Percentiles rank a stretch among this genome's conserved stretches.
Evolutionary conservation across 176 grass and related monocot species (phyloP).

Genomic region (Urochloa ruziziensis): DNA sequence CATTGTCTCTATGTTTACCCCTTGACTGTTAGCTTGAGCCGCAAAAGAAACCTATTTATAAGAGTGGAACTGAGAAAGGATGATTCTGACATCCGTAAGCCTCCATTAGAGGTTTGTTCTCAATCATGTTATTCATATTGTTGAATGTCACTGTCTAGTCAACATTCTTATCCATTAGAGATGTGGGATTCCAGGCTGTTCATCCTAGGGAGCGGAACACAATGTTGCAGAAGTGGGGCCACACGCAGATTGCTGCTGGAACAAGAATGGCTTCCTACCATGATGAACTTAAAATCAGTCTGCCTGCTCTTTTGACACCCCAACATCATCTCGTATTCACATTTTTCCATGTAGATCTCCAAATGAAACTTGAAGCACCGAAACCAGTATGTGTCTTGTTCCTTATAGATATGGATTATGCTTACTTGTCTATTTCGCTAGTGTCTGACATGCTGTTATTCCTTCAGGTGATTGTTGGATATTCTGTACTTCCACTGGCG

Average conservation of each 20-base stretch:
- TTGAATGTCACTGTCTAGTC: constrained; percentile 24
- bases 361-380: constrained; percentile 93
- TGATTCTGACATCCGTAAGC: constrained; percentile 85
- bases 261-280: constrained; percentile 87
- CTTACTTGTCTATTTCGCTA: constrained; percentile 21
- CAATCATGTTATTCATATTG: constrained; percentile 10
- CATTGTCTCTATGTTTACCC: constrained; percentile 95
- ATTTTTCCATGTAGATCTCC: constrained; percentile 92
- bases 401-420: constrained; percentile 27
- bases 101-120: constrained; percentile 77
- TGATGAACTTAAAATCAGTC: constrained; percentile 95
- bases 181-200: constrained; percentile 65
- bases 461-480: constrained; percentile 80
- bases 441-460: constrained; percentile 37
- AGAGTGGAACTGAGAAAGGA: constrained; percentile 90
- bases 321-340: constrained; percentile 98
- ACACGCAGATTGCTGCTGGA: constrained; percentile 88
- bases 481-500: constrained; percentile 87
- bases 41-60: constrained; percentile 97
- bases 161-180: constrained; percentile 39
- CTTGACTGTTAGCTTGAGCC: constrained; percentile 84
- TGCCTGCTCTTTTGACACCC: constrained; percentile 84
- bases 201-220: constrained; percentile 69
- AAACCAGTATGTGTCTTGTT: constrained; percentile 72
- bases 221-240: constrained; percentile 75